Evolutionary conservation across 2,329 filamentous ascomycete genomes (phyloP).

Genomic region (Penicillium sp.): DNA sequence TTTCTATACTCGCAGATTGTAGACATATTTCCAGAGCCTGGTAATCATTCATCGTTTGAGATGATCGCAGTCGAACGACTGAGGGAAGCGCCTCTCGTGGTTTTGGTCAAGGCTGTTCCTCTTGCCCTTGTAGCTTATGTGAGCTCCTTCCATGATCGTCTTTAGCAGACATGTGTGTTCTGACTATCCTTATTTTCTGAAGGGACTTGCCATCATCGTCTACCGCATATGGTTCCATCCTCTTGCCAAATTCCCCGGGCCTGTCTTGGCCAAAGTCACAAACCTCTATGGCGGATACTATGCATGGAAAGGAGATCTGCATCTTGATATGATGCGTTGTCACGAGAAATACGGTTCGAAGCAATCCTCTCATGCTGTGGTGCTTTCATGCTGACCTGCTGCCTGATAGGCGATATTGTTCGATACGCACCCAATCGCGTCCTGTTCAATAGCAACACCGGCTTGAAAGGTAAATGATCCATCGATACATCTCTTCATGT

Average conservation of each 20-base stretch:
- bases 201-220: neutral
- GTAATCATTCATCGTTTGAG: neutral
- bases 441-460: conserved; percentile 16
- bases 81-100: neutral
- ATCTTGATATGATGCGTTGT: conserved; percentile 25
- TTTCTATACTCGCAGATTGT: neutral
- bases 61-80: neutral
- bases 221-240: conserved; percentile 45
- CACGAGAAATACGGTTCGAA: conserved; percentile 31
- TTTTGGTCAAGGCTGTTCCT: neutral
- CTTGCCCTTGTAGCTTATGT: neutral
- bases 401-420: conserved; percentile 18
- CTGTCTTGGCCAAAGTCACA: conserved; percentile 61
- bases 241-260: conserved; percentile 63
- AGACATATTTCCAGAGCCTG: neutral
- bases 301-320: conserved; percentile 24
- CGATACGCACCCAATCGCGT: conserved; percentile 24
- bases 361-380: neutral
- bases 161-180: neutral
- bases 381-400: neutral
- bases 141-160: neutral
- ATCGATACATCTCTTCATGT: neutral
- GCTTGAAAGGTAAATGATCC: conserved; percentile 16
- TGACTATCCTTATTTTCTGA: neutral
- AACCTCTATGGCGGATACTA: conserved; percentile 37